Evolutionary conservation across 371 early-diverging fungal species (phyloP), one percentile per base, ranked within the genome.

Genomic region (Mortierella sp.): DNA sequence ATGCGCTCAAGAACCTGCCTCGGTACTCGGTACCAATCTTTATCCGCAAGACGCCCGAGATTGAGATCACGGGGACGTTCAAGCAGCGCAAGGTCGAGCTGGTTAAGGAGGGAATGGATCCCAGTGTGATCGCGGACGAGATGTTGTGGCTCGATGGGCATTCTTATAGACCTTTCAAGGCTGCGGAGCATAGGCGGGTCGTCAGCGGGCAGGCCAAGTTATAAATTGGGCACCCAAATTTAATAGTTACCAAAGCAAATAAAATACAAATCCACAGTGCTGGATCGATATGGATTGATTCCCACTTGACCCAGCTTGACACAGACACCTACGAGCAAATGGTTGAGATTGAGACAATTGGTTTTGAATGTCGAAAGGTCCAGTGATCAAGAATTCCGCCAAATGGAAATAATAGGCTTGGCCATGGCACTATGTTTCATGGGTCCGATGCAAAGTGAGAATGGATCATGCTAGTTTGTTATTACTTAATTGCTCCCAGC

Each of bases 11-110:
- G 63, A 86, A 86, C 26, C 68, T 94, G 50, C 93, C 93, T 10
- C 86, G 81, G 64, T 93, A 93, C 80, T 91, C 93, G 16, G 79
- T 90, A 3, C 93, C 93, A 5, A 50, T 91, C 31, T 93, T 90
- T 53, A 82, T 93, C 39, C 87, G 93, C n/a, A 64, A 89, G 43
- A 70, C 86, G 22, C 81, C 80, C 16, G 73, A 77, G 24, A 81
- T 91, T 79, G 90, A 88, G 41, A 80, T 88, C 14, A 91, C 91
- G 14, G 89, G 86, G 31, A 91, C 91, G 2, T 90, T 90, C 63
- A 91, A 91, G 69, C 91, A 90, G 47, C 85, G 83, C 68, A 91
- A 90, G 73, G 86, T 87, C 16, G 86, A 80, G 53, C 79, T 86
- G 41, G 86, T 87, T 41, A 85, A 82, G 8, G 89, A 90, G 72